A percentile compares a stretch with the other conserved stretches of the same genome.
phyloP scores from a whole-genome alignment of 2,329 filamentous ascomycete genomes.

The Fusarium pilosicola region DNA sequence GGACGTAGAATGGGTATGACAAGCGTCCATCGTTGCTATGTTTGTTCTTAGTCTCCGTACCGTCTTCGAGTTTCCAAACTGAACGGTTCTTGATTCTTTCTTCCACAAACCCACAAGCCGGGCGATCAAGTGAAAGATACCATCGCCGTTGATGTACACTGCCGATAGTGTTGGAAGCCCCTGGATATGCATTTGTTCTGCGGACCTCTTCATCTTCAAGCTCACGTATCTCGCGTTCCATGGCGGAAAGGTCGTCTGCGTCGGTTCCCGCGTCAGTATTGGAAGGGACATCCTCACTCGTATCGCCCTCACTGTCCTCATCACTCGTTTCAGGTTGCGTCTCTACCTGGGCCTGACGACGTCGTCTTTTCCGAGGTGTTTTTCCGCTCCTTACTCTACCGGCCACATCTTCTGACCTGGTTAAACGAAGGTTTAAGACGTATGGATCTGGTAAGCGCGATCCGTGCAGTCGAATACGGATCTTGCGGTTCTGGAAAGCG shows the following conservation, averaged over 20 bases:
- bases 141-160: slow-evolving; percentile 75
- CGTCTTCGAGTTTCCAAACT: slow-evolving; percentile 13
- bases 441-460: slow-evolving; percentile 63
- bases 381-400: slow-evolving; percentile 42
- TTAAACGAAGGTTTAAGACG: slow-evolving; percentile 65
- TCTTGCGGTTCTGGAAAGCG: slow-evolving; percentile 66
- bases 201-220: slow-evolving; percentile 65
- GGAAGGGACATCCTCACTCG: slow-evolving; percentile 32
- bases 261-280: slow-evolving; percentile 22
- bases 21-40: slow-evolving; percentile 38
- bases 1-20: slow-evolving; percentile 69
- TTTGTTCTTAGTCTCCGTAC: background rate
- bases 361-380: slow-evolving; percentile 16
- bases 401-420: slow-evolving; percentile 53
- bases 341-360: background rate
- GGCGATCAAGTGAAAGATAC: slow-evolving; percentile 72
- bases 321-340: slow-evolving; percentile 41
- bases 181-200: slow-evolving; percentile 71
- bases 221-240: slow-evolving; percentile 56
- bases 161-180: slow-evolving; percentile 71
- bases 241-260: slow-evolving; percentile 44
- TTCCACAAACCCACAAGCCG: slow-evolving; percentile 65
- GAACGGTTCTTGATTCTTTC: slow-evolving; percentile 38
- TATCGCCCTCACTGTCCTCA: slow-evolving; percentile 23
- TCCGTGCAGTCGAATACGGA: slow-evolving; percentile 65